Percentiles rank a stretch among this genome's conserved stretches.
Conservation (phyloP, 1,284 basidiomycete species). For the Cryptococcus wingfieldii region DNA sequence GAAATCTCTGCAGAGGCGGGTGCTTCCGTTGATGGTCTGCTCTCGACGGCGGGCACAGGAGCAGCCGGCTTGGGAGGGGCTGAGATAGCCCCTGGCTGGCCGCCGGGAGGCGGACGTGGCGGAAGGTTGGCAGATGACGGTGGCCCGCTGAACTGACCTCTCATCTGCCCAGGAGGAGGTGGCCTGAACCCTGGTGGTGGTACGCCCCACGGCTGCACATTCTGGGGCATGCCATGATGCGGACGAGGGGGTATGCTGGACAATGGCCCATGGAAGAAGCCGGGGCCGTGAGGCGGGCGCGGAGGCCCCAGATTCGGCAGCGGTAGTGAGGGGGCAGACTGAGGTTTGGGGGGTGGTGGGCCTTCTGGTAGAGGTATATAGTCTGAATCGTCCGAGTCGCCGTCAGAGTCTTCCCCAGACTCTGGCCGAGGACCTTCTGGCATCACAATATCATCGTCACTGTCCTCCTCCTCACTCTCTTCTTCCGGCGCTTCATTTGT, state of each 20-base stretch:
- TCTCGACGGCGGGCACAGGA: constrained; percentile 10
- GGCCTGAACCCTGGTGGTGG: constrained; percentile 7
- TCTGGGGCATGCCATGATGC: background rate
- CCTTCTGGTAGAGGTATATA: constrained; percentile 51
- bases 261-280: background rate
- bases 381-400: constrained; percentile 46
- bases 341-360: constrained; percentile 44
- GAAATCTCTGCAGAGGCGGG: constrained; percentile 52
- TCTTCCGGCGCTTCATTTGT: constrained; percentile 11
- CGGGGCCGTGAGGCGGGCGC: constrained; percentile 14
- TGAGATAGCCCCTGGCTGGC: constrained; percentile 6
- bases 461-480: constrained; percentile 19
- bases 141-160: no score
- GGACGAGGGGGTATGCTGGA: background rate
- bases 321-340: constrained; percentile 6
- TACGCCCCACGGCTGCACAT: background rate
- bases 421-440: constrained; percentile 73
- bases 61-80: constrained; percentile 12
- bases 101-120: constrained; percentile 1
- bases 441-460: constrained; percentile 78
- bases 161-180: constrained; percentile 1
- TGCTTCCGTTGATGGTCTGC: constrained; percentile 22
- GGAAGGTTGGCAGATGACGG: background rate
- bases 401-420: constrained; percentile 20
- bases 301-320: constrained; percentile 22